Evolutionary conservation across 1,139 yeast species (phyloP).

Genomic region (Saccharomyces hybrid): DNA sequence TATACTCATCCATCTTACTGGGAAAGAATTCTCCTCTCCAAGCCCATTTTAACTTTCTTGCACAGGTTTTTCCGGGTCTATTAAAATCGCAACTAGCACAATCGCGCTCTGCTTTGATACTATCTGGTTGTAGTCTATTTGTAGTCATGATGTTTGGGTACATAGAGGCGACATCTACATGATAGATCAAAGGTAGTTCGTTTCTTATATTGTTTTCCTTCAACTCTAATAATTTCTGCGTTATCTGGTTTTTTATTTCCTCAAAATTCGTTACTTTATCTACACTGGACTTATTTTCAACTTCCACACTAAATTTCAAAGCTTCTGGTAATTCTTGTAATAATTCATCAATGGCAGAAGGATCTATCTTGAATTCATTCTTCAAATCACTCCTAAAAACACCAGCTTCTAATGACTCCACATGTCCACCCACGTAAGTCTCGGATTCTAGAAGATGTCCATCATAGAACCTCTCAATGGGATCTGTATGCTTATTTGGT

Average conservation of each 20-base stretch:
- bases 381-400: constrained; percentile 88
- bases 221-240: constrained; percentile 47
- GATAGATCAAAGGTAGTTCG: constrained; percentile 86
- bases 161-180: constrained; percentile 99
- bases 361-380: constrained; percentile 68
- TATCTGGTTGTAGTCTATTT: constrained; percentile 94
- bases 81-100: constrained; percentile 98
- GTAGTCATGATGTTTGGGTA: constrained; percentile 98
- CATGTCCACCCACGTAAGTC: constrained; percentile 98
- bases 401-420: constrained; percentile 95
- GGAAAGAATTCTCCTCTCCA: constrained; percentile 98
- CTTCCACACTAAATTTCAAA: constrained; percentile 73
- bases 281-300: constrained; percentile 64
- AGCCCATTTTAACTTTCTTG: constrained; percentile 87
- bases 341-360: constrained; percentile 76
- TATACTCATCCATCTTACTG: constrained; percentile 84
- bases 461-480: constrained; percentile 84
- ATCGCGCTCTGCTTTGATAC: constrained; percentile 90
- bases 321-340: constrained; percentile 68
- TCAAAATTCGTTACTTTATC: constrained; percentile 77
- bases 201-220: constrained; percentile 54
- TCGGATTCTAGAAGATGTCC: constrained; percentile 93
- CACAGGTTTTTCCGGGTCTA: constrained; percentile 90
- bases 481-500: constrained; percentile 92
- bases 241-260: constrained; percentile 58